phyloP scores from a whole-genome alignment of 208 protist genomes.

The Trichomonas tenax region DNA sequence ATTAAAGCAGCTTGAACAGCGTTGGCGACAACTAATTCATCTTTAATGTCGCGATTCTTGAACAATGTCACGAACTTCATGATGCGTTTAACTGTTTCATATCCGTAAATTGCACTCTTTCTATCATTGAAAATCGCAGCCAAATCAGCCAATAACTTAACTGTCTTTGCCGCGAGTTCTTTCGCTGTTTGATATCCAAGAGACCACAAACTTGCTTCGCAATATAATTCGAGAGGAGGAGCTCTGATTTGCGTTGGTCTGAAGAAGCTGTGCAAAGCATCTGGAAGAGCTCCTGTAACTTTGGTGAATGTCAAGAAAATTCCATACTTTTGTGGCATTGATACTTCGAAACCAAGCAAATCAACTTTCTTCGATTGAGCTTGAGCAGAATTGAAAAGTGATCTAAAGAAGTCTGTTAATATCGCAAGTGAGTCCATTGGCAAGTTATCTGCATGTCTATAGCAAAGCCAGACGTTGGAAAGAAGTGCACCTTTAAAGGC shows the following conservation, averaged over 20 bases:
- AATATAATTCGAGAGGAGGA: constrained; percentile 85
- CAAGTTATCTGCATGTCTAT: constrained; percentile 93
- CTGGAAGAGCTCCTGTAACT: constrained; percentile 85
- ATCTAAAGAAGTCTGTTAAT: constrained; percentile 79
- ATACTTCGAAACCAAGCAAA: constrained; percentile 70
- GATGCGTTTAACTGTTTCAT: constrained; percentile 89
- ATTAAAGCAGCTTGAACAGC: constrained; percentile 55
- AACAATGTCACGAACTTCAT: constrained; percentile 85
- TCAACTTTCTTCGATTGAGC: constrained; percentile 62
- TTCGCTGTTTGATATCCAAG: constrained; percentile 80
- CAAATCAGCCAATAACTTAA: constrained; percentile 86
- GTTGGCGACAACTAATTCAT: constrained; percentile 72
- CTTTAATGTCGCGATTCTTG: constrained; percentile 78
- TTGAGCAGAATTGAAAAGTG: constrained; percentile 75
- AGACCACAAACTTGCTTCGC: constrained; percentile 82
- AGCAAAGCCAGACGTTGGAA: constrained; percentile 81
- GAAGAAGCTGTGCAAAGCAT: constrained; percentile 83
- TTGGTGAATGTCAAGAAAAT: constrained; percentile 94
- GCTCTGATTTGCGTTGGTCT: constrained; percentile 88
- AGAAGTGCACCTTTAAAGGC: constrained; percentile 83
- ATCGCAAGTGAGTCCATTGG: constrained; percentile 91
- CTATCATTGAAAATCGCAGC: constrained; percentile 79
- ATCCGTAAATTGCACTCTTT: constrained; percentile 73
- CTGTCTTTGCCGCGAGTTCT: constrained; percentile 81
- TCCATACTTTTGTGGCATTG: constrained; percentile 69